Conservation (phyloP, 164 flowering plant genomes). For the Litsea cubeba region DNA sequence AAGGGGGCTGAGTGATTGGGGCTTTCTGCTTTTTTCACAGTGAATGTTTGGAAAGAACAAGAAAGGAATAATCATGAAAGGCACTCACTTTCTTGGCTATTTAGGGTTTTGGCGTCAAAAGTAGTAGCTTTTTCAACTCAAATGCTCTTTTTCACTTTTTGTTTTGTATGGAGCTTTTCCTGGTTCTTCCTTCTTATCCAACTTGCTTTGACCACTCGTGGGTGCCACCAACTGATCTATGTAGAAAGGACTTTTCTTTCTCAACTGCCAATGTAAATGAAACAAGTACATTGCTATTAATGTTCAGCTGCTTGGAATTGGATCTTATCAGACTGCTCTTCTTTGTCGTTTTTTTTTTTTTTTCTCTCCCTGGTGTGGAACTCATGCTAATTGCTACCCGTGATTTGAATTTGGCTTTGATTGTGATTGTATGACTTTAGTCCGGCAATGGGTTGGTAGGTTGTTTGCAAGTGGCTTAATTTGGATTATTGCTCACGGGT, state of each 20-base stretch:
- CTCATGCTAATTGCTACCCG: not conserved
- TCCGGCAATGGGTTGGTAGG: slow-evolving; percentile 7
- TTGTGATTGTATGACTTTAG: not conserved
- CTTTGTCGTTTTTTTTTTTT: not conserved
- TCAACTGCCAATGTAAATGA: too few species aligned
- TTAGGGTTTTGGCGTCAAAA: not conserved
- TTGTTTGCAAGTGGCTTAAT: slow-evolving; percentile 23
- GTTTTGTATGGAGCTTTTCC: not conserved
- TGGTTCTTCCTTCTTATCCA: too few species aligned
- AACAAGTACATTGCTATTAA: too few species aligned
- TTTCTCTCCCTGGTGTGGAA: not conserved
- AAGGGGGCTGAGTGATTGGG: not conserved
- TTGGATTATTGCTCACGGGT: slow-evolving; percentile 34
- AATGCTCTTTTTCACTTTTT: not conserved
- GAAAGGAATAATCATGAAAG: not conserved
- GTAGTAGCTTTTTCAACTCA: not conserved
- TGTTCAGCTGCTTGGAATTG: too few species aligned
- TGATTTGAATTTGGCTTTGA: not conserved
- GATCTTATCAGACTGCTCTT: not conserved
- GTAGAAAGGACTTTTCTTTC: too few species aligned
- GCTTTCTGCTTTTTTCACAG: not conserved
- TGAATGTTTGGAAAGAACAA: not conserved
- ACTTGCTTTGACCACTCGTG: too few species aligned
- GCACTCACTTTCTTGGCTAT: not conserved
- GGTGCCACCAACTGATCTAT: too few species aligned